A percentile compares a stretch with the other conserved stretches of the same genome.
Evolutionary conservation across 2,329 filamentous ascomycete genomes (phyloP).

Genomic region (Fusarium pilosicola): DNA sequence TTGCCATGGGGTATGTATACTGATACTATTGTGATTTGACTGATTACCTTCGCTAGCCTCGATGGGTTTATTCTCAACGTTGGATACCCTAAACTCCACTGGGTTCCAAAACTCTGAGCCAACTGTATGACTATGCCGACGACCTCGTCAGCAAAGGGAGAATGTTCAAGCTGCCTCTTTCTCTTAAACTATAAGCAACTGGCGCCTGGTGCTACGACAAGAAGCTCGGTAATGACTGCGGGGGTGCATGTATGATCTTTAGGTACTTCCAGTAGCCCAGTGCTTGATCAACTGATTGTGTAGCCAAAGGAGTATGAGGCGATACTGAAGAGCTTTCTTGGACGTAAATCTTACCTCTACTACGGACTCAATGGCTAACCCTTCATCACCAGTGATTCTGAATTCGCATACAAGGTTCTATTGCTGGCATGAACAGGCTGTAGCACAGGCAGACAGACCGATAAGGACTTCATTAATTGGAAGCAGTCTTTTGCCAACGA

Average conservation of each 20-base stretch:
- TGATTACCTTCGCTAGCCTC: not conserved
- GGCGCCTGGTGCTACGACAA: not conserved
- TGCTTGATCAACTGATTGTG: not conserved
- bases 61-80: not conserved
- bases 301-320: not conserved
- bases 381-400: not conserved
- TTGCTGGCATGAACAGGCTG: not conserved
- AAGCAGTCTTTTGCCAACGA: not conserved
- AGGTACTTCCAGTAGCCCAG: not conserved
- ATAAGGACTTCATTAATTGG: not conserved
- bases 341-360: not conserved
- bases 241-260: not conserved
- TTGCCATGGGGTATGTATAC: not conserved
- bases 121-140: not conserved
- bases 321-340: not conserved
- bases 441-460: not conserved
- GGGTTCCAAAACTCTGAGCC: not conserved
- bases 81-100: not conserved
- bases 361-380: not conserved
- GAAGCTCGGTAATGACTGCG: not conserved
- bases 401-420: not conserved
- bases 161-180: not conserved
- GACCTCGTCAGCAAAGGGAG: not conserved
- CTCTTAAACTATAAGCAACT: not conserved
- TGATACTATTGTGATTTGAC: not conserved